Evolutionary conservation across 306 rosid species (phyloP).

Genomic region (Rubus idaeus): DNA sequence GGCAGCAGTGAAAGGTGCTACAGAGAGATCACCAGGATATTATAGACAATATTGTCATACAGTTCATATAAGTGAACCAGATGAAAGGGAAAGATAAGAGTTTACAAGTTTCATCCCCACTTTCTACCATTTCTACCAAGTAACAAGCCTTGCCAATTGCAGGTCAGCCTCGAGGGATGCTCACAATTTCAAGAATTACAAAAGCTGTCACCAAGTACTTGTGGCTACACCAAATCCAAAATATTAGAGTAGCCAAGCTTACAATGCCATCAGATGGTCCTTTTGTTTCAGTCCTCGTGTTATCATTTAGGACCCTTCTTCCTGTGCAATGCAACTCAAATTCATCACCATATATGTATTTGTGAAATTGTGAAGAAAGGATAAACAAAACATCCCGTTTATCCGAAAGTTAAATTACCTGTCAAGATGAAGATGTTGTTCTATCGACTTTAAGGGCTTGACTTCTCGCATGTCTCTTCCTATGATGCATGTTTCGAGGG

Average conservation of each 20-base stretch:
- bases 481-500: conserved; percentile 35
- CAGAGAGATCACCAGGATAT: not conserved
- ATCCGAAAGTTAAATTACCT: conserved; percentile 30
- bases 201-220: conserved; percentile 14
- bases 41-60: not conserved
- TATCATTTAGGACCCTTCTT: conserved; percentile 26
- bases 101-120: not conserved
- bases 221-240: conserved; percentile 25
- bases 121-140: conserved; percentile 5
- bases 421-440: conserved; percentile 43
- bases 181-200: conserved; percentile 17
- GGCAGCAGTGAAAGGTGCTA: not conserved
- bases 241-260: conserved; percentile 32
- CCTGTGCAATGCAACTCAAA: conserved; percentile 22
- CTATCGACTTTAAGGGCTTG: conserved; percentile 36
- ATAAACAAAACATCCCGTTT: conserved; percentile 2
- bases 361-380: not conserved
- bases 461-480: conserved; percentile 43
- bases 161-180: conserved; percentile 22
- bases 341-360: not conserved
- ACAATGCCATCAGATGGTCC: conserved; percentile 32
- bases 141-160: conserved; percentile 2
- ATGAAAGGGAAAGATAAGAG: not conserved
- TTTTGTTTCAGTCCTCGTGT: conserved; percentile 30
- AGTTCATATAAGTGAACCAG: not conserved